Conservation (phyloP, 768 basidiomycete genomes). For the Coprinellus micaceus region DNA sequence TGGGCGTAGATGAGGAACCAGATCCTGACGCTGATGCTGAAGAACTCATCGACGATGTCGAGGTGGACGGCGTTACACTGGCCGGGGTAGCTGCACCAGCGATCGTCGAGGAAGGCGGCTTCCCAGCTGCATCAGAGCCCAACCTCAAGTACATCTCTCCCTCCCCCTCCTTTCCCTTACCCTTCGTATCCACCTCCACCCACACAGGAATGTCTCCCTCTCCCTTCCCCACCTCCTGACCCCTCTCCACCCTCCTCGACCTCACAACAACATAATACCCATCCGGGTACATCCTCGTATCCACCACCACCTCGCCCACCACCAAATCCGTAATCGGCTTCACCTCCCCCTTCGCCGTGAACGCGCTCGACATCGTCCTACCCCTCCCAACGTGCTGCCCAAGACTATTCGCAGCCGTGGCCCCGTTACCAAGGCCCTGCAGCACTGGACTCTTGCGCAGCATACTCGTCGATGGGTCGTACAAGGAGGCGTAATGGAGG, state of each 20-base stretch:
- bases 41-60: slow-evolving; percentile 4
- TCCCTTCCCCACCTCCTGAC: slow-evolving; percentile 16
- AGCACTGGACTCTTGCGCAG: not conserved
- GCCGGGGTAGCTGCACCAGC: not conserved
- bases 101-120: no score
- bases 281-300: slow-evolving; percentile 73
- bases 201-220: slow-evolving; percentile 2
- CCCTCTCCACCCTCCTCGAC: slow-evolving; percentile 34
- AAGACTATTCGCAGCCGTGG: not conserved
- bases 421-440: not conserved
- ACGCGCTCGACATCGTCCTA: slow-evolving; percentile 31
- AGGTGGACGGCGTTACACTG: not conserved
- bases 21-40: slow-evolving; percentile 1
- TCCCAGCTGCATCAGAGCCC: not conserved
- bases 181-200: slow-evolving; percentile 9
- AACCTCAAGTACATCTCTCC: slow-evolving; percentile 1
- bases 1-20: not conserved
- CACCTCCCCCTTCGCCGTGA: slow-evolving; percentile 60
- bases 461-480: not conserved
- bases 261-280: slow-evolving; percentile 60
- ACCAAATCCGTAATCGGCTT: slow-evolving; percentile 64
- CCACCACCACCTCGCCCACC: slow-evolving; percentile 75
- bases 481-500: slow-evolving; percentile 1
- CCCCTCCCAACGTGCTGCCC: no score
- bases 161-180: slow-evolving; percentile 5